phyloP scores from a whole-genome alignment of 2,329 filamentous ascomycete species.

The Xylaria sp. region DNA sequence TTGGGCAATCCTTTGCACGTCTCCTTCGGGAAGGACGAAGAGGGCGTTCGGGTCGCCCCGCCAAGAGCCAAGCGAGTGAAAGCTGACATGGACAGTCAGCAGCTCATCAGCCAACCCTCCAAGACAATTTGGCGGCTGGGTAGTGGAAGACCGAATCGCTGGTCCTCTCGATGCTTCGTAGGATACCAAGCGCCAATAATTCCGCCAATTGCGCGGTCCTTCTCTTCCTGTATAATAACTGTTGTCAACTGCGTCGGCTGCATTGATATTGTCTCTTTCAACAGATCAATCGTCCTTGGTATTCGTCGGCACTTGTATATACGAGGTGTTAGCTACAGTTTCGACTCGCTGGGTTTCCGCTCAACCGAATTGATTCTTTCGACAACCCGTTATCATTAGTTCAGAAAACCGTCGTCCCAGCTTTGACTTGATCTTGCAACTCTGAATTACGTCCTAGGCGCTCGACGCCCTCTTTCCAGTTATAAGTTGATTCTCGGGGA shows the following conservation, averaged over 20 bases:
- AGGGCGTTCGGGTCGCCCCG: not conserved
- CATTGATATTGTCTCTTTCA: too few species aligned
- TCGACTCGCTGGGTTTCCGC: not conserved
- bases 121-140: constrained; percentile 1
- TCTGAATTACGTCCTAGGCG: not conserved
- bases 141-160: not conserved
- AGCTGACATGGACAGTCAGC: constrained; percentile 36
- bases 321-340: too few species aligned
- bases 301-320: too few species aligned
- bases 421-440: not conserved
- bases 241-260: not conserved
- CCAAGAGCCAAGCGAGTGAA: constrained; percentile 28
- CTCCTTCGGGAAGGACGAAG: not conserved
- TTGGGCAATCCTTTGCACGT: constrained; percentile 18
- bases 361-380: not conserved
- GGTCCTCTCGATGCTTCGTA: constrained; percentile 6
- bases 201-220: not conserved
- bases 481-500: not conserved
- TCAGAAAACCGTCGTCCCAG: not conserved
- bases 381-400: not conserved
- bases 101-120: constrained; percentile 3
- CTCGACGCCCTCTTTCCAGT: not conserved
- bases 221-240: not conserved
- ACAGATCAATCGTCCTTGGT: too few species aligned
- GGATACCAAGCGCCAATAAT: not conserved